Conservation (phyloP, 225 moss, liverwort and hornwort species). For the Antitrichia curtipendula region DNA sequence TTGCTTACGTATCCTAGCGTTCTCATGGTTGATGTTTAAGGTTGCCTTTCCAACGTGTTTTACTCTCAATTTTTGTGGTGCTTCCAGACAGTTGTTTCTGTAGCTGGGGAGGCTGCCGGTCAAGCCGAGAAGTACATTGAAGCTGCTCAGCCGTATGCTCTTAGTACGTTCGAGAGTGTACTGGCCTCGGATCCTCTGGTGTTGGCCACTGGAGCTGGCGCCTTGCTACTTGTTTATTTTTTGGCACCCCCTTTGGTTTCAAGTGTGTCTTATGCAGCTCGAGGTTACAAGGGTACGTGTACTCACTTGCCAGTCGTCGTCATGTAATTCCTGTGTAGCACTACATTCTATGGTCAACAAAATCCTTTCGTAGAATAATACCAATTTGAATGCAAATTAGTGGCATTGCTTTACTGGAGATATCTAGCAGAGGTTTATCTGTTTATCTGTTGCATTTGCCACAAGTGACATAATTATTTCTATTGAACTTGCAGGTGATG, state of each 20-base stretch:
- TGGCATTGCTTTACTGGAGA: not conserved
- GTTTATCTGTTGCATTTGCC: not conserved
- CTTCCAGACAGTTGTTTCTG: conserved; percentile 27
- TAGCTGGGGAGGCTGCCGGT: conserved; percentile 48
- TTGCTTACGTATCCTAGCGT: not conserved
- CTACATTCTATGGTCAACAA: not conserved
- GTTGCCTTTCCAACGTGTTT: not conserved
- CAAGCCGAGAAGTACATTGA: conserved; percentile 51
- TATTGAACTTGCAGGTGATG: conserved; percentile 39
- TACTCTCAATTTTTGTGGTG: not conserved
- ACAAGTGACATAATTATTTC: not conserved
- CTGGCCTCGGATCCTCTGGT: conserved; percentile 71
- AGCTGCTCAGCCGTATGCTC: conserved; percentile 57
- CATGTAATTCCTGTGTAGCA: not conserved
- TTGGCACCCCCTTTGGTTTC: conserved; percentile 59
- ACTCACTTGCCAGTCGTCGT: not conserved
- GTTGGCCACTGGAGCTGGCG: conserved; percentile 77
- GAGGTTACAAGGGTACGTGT: conserved; percentile 53
- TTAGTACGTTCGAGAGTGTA: conserved; percentile 48
- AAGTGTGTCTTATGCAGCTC: conserved; percentile 31
- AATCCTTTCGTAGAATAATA: not conserved
- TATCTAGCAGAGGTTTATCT: not conserved
- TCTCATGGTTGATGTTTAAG: not conserved
- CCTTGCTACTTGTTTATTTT: conserved; percentile 62
- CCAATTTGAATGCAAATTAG: not conserved